Conservation (phyloP, 2,329 filamentous ascomycete genomes). For the Exophiala dermatitidis region DNA sequence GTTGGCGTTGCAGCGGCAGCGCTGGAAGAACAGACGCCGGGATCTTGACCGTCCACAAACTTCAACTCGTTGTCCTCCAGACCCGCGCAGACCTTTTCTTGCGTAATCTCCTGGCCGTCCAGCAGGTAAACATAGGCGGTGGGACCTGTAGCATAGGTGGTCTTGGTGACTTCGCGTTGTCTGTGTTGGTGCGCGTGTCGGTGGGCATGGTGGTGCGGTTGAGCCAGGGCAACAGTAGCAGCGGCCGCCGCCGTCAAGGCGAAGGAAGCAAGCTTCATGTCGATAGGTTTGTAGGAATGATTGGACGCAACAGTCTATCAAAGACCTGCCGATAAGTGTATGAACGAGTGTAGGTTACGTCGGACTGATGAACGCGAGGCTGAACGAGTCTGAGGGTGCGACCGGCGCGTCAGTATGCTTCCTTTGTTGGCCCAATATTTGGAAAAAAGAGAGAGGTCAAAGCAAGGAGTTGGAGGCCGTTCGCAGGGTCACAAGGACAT, state of each 20-base stretch:
- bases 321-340: conserved; percentile 13
- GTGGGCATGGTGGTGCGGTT: conserved; percentile 38
- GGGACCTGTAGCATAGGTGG: conserved; percentile 49
- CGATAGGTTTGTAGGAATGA: conserved; percentile 6
- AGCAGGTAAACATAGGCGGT: conserved; percentile 66
- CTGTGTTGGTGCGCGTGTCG: conserved; percentile 37
- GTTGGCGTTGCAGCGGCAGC: conserved; percentile 34
- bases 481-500: conserved; percentile 21
- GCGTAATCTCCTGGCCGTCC: conserved; percentile 55
- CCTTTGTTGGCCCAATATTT: conserved; percentile 8
- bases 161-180: conserved; percentile 37
- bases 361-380: conserved; percentile 9
- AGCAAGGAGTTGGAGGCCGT: conserved; percentile 13
- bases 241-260: conserved; percentile 32
- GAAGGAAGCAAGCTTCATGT: conserved; percentile 22
- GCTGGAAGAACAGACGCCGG: conserved; percentile 44
- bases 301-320: conserved; percentile 18
- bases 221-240: conserved; percentile 38
- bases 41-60: conserved; percentile 59
- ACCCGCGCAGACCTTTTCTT: conserved; percentile 61
- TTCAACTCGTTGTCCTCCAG: conserved; percentile 59
- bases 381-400: conserved; percentile 13
- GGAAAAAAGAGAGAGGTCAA: conserved; percentile 8
- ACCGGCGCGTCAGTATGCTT: conserved; percentile 13
- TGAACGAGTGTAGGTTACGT: conserved; percentile 16